phyloP scores from a whole-genome alignment of 2,329 filamentous ascomycete genomes.

The Aaosphaeria arxii region DNA sequence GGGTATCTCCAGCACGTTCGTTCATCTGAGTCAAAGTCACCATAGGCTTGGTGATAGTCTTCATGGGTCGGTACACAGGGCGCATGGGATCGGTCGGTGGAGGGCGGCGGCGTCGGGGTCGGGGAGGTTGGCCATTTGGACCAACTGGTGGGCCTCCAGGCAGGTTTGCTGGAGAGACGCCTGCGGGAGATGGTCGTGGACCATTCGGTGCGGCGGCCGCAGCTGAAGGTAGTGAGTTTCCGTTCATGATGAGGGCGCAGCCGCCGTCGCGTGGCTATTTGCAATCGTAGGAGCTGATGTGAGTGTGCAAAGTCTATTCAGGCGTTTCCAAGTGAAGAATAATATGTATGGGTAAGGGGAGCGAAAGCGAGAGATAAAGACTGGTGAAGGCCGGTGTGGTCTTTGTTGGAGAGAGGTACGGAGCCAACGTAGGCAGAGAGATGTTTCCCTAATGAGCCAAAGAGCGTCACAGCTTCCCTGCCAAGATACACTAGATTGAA shows the following conservation, averaged over 20 bases:
- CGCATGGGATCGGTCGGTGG: constrained; percentile 38
- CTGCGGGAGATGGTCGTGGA: constrained; percentile 6
- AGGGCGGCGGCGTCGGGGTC: constrained; percentile 27
- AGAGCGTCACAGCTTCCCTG: too few relatives aligned
- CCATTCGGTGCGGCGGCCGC: constrained; percentile 7
- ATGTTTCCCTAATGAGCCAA: too few relatives aligned
- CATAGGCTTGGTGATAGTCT: constrained; percentile 29
- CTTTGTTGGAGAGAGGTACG: too few relatives aligned
- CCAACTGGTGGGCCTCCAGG: constrained; percentile 27
- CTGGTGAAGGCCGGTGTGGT: too few relatives aligned
- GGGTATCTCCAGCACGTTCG: constrained; percentile 12
- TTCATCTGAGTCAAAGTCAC: constrained; percentile 34
- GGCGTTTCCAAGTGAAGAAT: too few relatives aligned
- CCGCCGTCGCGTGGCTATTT: constrained; percentile 7
- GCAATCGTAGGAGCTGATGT: neutral
- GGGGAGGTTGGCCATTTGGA: constrained; percentile 35
- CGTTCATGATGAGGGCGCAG: constrained; percentile 15
- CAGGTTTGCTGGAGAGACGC: constrained; percentile 4
- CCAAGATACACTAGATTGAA: too few relatives aligned
- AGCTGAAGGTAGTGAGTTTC: constrained; percentile 6
- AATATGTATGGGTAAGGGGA: too few relatives aligned
- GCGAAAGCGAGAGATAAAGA: too few relatives aligned
- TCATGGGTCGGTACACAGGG: constrained; percentile 29
- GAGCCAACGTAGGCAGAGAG: too few relatives aligned
- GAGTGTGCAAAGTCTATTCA: too few relatives aligned